Percentiles rank a stretch among this genome's conserved stretches.
Evolutionary conservation across 495 filamentous ascomycete species (phyloP).

Genomic region (Margaritispora aquatica): DNA sequence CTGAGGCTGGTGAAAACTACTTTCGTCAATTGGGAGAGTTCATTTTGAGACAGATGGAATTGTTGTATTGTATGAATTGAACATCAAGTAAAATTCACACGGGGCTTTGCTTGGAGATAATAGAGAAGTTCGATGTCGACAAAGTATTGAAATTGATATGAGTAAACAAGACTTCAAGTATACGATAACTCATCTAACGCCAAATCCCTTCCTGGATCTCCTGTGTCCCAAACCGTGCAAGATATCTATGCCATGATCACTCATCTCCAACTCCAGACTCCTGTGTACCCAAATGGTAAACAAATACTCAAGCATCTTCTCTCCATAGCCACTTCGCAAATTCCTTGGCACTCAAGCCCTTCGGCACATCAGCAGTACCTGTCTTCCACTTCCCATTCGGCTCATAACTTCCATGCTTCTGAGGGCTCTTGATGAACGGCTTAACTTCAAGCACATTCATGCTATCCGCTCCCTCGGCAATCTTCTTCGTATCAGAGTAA

Average conservation of each 20-base stretch:
- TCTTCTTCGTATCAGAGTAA: conserved; percentile 27
- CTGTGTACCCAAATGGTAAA: neutral
- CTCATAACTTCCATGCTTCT: conserved; percentile 29
- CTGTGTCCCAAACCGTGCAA: too few species aligned
- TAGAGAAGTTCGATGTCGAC: too few species aligned
- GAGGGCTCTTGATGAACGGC: conserved; percentile 29
- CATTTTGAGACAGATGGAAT: too few species aligned
- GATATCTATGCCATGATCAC: neutral
- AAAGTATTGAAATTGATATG: too few species aligned
- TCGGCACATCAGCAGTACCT: conserved; percentile 22
- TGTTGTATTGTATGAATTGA: too few species aligned
- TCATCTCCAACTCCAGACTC: neutral
- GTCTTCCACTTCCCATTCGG: conserved; percentile 32
- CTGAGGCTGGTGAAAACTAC: too few species aligned
- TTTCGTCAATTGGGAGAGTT: too few species aligned
- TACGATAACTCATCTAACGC: too few species aligned
- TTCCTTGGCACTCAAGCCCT: conserved; percentile 25
- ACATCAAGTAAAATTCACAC: too few species aligned
- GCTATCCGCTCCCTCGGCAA: conserved; percentile 33
- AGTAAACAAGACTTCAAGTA: too few species aligned
- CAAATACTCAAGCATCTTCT: conserved; percentile 14
- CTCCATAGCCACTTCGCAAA: conserved; percentile 43
- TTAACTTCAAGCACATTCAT: conserved; percentile 25
- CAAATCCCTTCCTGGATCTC: too few species aligned
- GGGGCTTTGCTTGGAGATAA: too few species aligned